These are phyloP conservation scores for Papiliotrema flavescens DNA, from an alignment of 1,284 basidiomycete genomes.

Conservation along the genomic window DNA sequence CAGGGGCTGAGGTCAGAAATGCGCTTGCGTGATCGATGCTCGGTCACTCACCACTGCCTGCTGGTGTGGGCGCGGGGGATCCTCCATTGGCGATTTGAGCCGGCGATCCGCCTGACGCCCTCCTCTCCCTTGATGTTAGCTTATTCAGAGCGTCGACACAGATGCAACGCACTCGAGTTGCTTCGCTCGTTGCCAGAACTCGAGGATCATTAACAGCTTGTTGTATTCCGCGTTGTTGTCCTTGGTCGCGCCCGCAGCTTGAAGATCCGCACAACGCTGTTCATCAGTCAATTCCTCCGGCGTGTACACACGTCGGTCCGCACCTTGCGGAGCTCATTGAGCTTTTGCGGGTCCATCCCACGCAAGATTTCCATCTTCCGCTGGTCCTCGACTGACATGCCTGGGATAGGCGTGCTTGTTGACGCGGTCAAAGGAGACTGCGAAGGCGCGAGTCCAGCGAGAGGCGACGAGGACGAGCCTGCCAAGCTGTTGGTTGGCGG, in stretches of 20 bases:
- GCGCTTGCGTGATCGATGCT: neutral
- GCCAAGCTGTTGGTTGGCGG: no score
- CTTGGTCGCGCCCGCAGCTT: slow-evolving; percentile 38
- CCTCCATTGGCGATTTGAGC: slow-evolving; percentile 14
- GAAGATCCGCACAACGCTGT: slow-evolving; percentile 36
- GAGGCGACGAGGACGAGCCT: no score
- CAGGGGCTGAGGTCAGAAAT: slow-evolving; percentile 6
- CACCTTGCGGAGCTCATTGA: slow-evolving; percentile 32
- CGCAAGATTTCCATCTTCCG: slow-evolving; percentile 36
- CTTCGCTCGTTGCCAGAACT: slow-evolving; percentile 35
- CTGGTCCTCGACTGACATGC: slow-evolving; percentile 20
- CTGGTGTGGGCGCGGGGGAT: neutral
- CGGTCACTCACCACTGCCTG: neutral
- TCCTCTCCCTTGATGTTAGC: neutral
- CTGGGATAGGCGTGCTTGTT: neutral
- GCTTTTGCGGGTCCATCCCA: slow-evolving; percentile 31
- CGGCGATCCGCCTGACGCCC: slow-evolving; percentile 1
- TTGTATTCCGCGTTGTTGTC: slow-evolving; percentile 37
- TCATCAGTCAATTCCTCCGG: slow-evolving; percentile 7
- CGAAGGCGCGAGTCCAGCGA: neutral
- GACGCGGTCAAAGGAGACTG: neutral
- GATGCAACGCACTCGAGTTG: slow-evolving; percentile 26
- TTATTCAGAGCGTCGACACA: neutral
- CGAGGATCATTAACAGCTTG: slow-evolving; percentile 33
- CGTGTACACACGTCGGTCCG: slow-evolving; percentile 1